Evolutionary conservation across 805 yeast species (phyloP).

Genomic region (Clavispora asparagi): DNA sequence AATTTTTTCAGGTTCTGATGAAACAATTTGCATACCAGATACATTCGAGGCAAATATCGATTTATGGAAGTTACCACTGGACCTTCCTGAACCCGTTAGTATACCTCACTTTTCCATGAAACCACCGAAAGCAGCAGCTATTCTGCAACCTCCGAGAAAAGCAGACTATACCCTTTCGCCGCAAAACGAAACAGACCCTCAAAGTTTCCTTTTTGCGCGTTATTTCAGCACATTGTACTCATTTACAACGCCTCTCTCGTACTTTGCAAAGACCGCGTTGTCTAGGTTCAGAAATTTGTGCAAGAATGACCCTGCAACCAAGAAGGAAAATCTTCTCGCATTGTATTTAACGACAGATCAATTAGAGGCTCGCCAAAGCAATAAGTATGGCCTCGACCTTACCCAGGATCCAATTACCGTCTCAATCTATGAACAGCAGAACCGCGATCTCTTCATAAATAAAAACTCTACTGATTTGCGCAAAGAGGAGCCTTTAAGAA

Average conservation of each 20-base stretch:
- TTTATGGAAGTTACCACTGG: not conserved
- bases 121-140: slow-evolving; percentile 7
- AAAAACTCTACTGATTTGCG: slow-evolving; percentile 4
- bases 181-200: slow-evolving; percentile 20
- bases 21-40: not conserved
- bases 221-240: slow-evolving; percentile 36
- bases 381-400: slow-evolving; percentile 22
- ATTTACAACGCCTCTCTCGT: slow-evolving; percentile 34
- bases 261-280: slow-evolving; percentile 47
- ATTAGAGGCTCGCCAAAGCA: slow-evolving; percentile 40
- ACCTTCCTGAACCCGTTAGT: not conserved
- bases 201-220: slow-evolving; percentile 25
- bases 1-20: not conserved
- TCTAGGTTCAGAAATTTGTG: slow-evolving; percentile 43
- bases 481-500: slow-evolving; percentile 17
- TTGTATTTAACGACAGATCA: slow-evolving; percentile 29
- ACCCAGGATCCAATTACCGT: not conserved
- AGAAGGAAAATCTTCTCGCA: slow-evolving; percentile 21
- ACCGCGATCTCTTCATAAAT: slow-evolving; percentile 17
- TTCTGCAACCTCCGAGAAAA: not conserved
- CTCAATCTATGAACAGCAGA: slow-evolving; percentile 17
- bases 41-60: not conserved
- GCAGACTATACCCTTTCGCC: slow-evolving; percentile 10
- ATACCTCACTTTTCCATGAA: slow-evolving; percentile 13
- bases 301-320: slow-evolving; percentile 13